A percentile compares a stretch with the other conserved stretches of the same genome.
These are phyloP conservation scores for Leucosporidium creatinivorum DNA, from an alignment of 768 basidiomycete genomes.

Conservation along the genomic window DNA sequence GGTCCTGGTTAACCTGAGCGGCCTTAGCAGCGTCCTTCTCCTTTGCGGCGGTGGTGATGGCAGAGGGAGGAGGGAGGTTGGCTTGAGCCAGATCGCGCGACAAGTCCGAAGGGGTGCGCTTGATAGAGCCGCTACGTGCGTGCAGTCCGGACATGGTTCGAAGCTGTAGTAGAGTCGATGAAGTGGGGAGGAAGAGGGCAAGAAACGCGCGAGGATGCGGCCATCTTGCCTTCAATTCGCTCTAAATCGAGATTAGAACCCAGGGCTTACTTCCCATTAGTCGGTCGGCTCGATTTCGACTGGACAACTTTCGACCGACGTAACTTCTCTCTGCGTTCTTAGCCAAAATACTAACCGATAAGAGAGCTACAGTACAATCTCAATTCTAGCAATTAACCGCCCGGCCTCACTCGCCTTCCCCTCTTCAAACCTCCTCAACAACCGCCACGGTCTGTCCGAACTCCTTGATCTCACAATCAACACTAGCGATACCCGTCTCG, in stretches of 20 bases:
- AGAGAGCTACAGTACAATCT: too few relatives aligned
- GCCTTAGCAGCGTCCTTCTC: not conserved
- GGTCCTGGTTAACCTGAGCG: slow-evolving; percentile 8
- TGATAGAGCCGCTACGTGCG: slow-evolving; percentile 10
- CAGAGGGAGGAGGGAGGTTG: slow-evolving; percentile 23
- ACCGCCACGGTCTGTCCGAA: slow-evolving; percentile 40
- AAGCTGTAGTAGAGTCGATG: not conserved
- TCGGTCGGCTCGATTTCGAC: too few relatives aligned
- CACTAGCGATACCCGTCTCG: slow-evolving; percentile 64
- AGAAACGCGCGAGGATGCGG: not conserved
- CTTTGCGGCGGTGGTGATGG: slow-evolving; percentile 9
- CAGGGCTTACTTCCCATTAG: too few relatives aligned
- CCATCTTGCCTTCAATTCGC: too few relatives aligned
- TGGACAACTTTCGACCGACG: too few relatives aligned
- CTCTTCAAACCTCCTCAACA: slow-evolving; percentile 23
- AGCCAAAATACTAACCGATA: too few relatives aligned
- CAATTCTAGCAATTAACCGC: too few relatives aligned
- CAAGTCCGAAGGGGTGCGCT: slow-evolving; percentile 31
- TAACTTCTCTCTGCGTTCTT: too few relatives aligned
- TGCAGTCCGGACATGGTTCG: not conserved
- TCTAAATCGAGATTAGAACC: too few relatives aligned
- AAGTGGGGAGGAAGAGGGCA: not conserved
- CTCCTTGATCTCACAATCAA: slow-evolving; percentile 81
- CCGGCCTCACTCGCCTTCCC: too few relatives aligned
- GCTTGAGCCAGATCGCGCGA: slow-evolving; percentile 9